Conservation (phyloP, 768 basidiomycete species). For the Tubosaeta sp. region DNA sequence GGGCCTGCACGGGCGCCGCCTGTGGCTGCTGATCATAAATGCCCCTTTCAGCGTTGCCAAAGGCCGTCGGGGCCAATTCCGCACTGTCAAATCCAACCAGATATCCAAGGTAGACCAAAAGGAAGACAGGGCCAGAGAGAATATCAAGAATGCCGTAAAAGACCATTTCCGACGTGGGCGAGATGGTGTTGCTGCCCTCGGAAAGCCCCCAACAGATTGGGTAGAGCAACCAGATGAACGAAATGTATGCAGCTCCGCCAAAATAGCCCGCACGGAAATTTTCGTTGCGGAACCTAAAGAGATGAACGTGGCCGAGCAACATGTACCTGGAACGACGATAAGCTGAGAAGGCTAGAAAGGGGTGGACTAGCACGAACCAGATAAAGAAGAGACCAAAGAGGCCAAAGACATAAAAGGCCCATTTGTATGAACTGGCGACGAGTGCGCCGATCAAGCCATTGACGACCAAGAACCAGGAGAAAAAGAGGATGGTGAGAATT, state of each 20-base stretch:
- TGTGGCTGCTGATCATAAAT: not conserved
- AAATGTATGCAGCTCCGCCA: constrained; percentile 39
- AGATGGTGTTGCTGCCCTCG: constrained; percentile 50
- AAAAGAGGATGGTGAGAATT: constrained; percentile 36
- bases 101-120: constrained; percentile 29
- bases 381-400: constrained; percentile 45
- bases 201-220: constrained; percentile 54
- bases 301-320: constrained; percentile 26
- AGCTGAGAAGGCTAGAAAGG: not conserved
- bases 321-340: constrained; percentile 20
- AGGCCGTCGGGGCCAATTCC: constrained; percentile 3
- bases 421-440: constrained; percentile 49
- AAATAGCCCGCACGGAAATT: constrained; percentile 27
- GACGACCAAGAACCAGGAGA: constrained; percentile 45
- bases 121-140: constrained; percentile 36
- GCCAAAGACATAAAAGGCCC: constrained; percentile 48
- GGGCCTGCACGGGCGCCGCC: not conserved
- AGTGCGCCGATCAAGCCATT: constrained; percentile 48
- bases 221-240: constrained; percentile 56
- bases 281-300: constrained; percentile 23
- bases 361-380: constrained; percentile 33
- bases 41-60: constrained; percentile 9
- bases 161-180: constrained; percentile 49
- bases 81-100: not conserved
- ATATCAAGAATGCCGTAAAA: constrained; percentile 49